A percentile compares a stretch with the other conserved stretches of the same genome.
Evolutionary conservation across 441 rosid genomes (phyloP).

Genomic region (Erodium texanum): DNA sequence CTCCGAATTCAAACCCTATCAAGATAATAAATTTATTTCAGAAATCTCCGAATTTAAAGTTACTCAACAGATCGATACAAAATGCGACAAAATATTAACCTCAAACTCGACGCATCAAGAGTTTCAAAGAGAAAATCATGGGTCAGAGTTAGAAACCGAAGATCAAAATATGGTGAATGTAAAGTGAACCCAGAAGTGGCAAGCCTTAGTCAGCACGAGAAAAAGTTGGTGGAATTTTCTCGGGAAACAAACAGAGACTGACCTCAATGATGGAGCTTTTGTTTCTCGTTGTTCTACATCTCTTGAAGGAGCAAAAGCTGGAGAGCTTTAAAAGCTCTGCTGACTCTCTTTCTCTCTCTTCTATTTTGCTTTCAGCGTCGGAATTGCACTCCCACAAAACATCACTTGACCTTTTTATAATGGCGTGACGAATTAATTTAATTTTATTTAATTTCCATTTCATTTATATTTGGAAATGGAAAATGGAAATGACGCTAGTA

Average conservation of each 20-base stretch:
- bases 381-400: neutral
- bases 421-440: neutral
- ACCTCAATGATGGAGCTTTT: neutral
- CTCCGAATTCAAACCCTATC: neutral
- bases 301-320: neutral
- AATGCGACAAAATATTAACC: too few species aligned
- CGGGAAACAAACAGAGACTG: neutral
- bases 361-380: neutral
- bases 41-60: too few species aligned
- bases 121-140: too few species aligned
- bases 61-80: too few species aligned
- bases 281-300: neutral
- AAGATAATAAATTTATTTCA: too few species aligned
- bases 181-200: too few species aligned
- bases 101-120: too few species aligned
- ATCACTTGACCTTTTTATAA: neutral
- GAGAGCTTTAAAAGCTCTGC: too few species aligned
- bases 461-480: neutral
- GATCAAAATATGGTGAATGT: too few species aligned
- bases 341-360: too few species aligned
- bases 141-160: neutral
- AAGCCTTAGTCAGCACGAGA: too few species aligned
- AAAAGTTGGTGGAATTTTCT: neutral
- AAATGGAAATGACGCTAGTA: neutral
- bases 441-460: too few species aligned